A percentile compares a stretch with the other conserved stretches of the same genome.
Conservation (phyloP, 2,329 filamentous ascomycete genomes). For the Stenocarpella maydis region DNA sequence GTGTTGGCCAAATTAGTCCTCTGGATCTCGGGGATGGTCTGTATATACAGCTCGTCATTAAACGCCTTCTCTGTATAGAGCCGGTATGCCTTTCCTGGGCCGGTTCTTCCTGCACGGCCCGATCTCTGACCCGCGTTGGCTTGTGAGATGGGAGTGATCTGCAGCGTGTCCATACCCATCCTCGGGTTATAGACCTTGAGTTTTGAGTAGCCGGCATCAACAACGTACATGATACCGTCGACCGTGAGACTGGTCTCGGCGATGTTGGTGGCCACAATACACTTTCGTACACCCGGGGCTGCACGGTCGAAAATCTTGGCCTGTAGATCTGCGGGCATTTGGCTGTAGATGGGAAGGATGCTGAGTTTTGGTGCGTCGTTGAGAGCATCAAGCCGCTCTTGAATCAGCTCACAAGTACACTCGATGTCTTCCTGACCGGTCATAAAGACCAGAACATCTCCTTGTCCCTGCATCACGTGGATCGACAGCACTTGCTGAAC, state of each 20-base stretch:
- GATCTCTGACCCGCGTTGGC: slow-evolving; percentile 94
- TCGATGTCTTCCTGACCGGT: slow-evolving; percentile 99
- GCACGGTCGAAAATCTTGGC: slow-evolving; percentile 97
- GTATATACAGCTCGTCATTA: slow-evolving; percentile 94
- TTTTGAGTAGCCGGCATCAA: slow-evolving; percentile 95
- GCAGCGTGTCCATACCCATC: slow-evolving; percentile 99
- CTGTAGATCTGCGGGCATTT: slow-evolving; percentile 98
- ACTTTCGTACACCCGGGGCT: slow-evolving; percentile 89
- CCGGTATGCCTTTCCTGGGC: slow-evolving; percentile 93
- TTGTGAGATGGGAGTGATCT: slow-evolving; percentile 97
- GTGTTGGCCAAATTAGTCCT: slow-evolving; percentile 96
- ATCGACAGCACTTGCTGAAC: slow-evolving; percentile 96
- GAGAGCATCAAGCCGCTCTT: slow-evolving; percentile 84
- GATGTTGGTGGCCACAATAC: slow-evolving; percentile 98
- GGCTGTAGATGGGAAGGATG: slow-evolving; percentile 97
- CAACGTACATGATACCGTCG: slow-evolving; percentile 99
- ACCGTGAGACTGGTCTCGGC: slow-evolving; percentile 98
- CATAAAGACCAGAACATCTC: slow-evolving; percentile 99
- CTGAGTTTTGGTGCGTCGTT: slow-evolving; percentile 95
- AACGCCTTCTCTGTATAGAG: slow-evolving; percentile 95
- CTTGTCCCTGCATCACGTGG: slow-evolving; percentile 90
- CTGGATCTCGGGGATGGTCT: slow-evolving; percentile 97
- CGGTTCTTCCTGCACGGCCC: slow-evolving; percentile 91
- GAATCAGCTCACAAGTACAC: slow-evolving; percentile 90
- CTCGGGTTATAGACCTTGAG: slow-evolving; percentile 98